A percentile compares a stretch with the other conserved stretches of the same genome.
These are phyloP conservation scores for Didymella sp. DNA, from an alignment of 2,329 filamentous ascomycete genomes.

Conservation along the genomic window DNA sequence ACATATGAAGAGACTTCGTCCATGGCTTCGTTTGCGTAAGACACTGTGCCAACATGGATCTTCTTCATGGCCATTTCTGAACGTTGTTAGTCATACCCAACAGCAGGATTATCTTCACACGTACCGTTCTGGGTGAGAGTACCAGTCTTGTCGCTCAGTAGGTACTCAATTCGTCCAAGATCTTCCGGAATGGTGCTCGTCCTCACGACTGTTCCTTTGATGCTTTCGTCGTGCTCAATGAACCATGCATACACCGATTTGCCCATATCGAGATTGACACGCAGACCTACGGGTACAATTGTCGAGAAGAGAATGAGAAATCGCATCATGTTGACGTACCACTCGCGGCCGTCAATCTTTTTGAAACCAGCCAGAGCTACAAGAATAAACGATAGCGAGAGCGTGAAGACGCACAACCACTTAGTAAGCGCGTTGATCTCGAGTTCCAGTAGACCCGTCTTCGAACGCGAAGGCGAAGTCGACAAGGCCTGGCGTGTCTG, in stretches of 20 bases:
- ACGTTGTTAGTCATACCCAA: conserved; percentile 23
- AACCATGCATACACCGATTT: conserved; percentile 97
- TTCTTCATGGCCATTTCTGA: conserved; percentile 97
- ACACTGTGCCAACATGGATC: conserved; percentile 96
- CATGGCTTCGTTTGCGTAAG: conserved; percentile 98
- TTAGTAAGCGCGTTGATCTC: conserved; percentile 98
- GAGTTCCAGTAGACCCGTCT: conserved; percentile 89
- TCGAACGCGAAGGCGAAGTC: conserved; percentile 88
- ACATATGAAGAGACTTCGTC: conserved; percentile 91
- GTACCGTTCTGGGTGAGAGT: conserved; percentile 88
- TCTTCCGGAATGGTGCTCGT: conserved; percentile 98
- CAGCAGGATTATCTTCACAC: conserved; percentile 11
- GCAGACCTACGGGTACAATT: conserved; percentile 94
- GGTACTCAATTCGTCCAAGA: conserved; percentile 91
- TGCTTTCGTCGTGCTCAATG: conserved; percentile 89
- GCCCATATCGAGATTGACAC: conserved; percentile 95
- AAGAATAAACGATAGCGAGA: conserved; percentile 83
- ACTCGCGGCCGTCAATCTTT: conserved; percentile 68
- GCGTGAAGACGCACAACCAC: conserved; percentile 87
- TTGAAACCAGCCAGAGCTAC: conserved; percentile 87
- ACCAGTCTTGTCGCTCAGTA: conserved; percentile 97
- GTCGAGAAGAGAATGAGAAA: conserved; percentile 99
- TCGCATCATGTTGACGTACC: conserved; percentile 98
- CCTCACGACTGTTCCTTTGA: conserved; percentile 88
- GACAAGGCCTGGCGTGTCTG: conserved; percentile 94